Evolutionary conservation across 2,329 filamentous ascomycete genomes (phyloP), one percentile per base, ranked within the genome.

Genomic region (Phyllosticta ampelicida): DNA sequence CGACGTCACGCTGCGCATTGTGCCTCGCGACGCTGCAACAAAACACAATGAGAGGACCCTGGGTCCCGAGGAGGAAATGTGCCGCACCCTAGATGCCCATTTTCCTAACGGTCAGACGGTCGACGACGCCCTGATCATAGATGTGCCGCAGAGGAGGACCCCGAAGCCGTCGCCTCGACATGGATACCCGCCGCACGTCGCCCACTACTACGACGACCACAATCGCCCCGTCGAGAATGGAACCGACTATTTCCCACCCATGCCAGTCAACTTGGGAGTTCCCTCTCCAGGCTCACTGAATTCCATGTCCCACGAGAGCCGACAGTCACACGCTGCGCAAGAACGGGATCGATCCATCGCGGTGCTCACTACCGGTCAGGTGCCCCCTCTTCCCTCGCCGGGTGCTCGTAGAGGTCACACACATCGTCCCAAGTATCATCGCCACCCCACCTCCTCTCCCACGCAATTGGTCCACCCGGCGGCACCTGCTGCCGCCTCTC

Each of bases 61-160:
- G 55, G 87, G 87, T 1, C 92, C 94, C 0, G 94, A 99, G 67
- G 94, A 97, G 73, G 80, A 84, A 20, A 87, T 97, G 73, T 80
- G 81, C 55, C 79, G 84, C 58, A 87, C 87, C 0, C 75, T 99
- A 53, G 91, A 96, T 67, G 77, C 82, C 18, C 90, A 89, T 71
- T 99, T 85, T 68, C 89, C 92, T 1, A 88, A 87, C 51, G 92
- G 92, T 8, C 94, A 97, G 74, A 83, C 79, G 0, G 86, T 96
- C 51, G 86, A 91, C 56, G 94, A 99, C 68, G 94, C 94, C 8
- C 79, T 99, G 61, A 70, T 96, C 63, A 96, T 99, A 67, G 91
- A 97, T 65, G 84, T 95, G 19, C 89, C 90, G 16, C 75, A 79
- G 36, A 83, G 85, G 56, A 82, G 86, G 60, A 91, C 89, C 0